Conservation (phyloP, 2,329 filamentous ascomycete species). For the Fusarium sp. region DNA sequence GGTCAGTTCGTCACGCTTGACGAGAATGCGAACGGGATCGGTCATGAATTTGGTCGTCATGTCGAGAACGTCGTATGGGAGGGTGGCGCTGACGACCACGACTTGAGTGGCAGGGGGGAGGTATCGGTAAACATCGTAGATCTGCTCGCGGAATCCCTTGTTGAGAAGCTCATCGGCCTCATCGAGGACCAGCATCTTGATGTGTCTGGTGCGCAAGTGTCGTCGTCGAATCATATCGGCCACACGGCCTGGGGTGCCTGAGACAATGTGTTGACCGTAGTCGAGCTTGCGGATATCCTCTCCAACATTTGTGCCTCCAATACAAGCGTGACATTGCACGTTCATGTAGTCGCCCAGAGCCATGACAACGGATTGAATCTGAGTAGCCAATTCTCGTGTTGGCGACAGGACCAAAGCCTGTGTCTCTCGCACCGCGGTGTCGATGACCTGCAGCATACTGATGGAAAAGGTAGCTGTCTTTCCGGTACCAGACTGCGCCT, state of each 20-base stretch:
- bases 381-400: constrained; percentile 94
- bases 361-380: constrained; percentile 98
- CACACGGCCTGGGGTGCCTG: constrained; percentile 95
- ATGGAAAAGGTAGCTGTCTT: constrained; percentile 98
- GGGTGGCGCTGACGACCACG: constrained; percentile 95
- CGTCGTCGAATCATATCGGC: constrained; percentile 71
- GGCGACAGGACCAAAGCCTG: constrained; percentile 96
- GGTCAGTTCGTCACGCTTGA: constrained; percentile 98
- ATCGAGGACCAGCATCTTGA: constrained; percentile 72
- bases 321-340: constrained; percentile 98
- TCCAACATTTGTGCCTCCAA: constrained; percentile 96
- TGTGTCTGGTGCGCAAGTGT: constrained; percentile 67
- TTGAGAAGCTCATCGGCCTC: constrained; percentile 78
- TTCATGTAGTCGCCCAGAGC: constrained; percentile 99
- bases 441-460: constrained; percentile 94
- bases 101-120: constrained; percentile 96
- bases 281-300: constrained; percentile 98
- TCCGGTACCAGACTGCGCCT: constrained; percentile 96
- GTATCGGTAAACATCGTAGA: constrained; percentile 98
- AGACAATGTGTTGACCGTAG: constrained; percentile 97
- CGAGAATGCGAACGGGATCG: constrained; percentile 92
- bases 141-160: constrained; percentile 96
- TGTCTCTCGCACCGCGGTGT: constrained; percentile 90
- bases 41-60: constrained; percentile 99
- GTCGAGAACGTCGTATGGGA: constrained; percentile 97